Evolutionary conservation across 192 early-diverging fungal genomes (phyloP), one percentile per base, ranked within the genome.

Genomic region (Backusella australiensis): DNA sequence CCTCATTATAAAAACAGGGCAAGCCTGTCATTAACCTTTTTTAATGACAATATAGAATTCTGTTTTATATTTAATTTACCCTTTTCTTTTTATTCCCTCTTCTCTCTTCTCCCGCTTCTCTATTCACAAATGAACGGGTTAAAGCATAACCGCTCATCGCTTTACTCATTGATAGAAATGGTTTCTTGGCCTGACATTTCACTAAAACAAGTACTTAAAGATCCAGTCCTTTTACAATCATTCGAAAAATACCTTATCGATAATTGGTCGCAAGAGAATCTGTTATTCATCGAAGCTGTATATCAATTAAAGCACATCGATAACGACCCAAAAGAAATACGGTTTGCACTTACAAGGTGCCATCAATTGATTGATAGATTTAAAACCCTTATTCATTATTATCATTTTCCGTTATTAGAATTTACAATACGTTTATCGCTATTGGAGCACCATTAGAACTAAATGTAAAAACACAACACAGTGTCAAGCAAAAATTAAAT

Each of bases 251-350:
- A 56, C 36, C 72, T 78, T 23, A 35, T 34, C 6, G 23, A 67
- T 35, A 73, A 52, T 9, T 74, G 71, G 77, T 71, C 72, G 7
- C 81, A 82, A 35, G 78, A 82, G 26, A 76, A 82, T 42, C 38
- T 82, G 9, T 42, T 82, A 34, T 82, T 82, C n/a, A 69, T 82
- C 14, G 81, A 82, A 67, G 74, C 77, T 21, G 42, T 82, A 42
- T 42, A 63, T 15, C 78, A 82, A 66, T 39, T 82, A 67, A 59
- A 39, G 23, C 69, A 78, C n/a, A 75, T 74, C 52, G 34, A 41
- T 19, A 35, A 23, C 21, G 65, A 79, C 12, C 26, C 34, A 19
- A 35, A 70, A 15, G 34, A 41, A 38, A 68, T 82, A 6, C 67
- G 70, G 36, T 42, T 34, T 4, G 46, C 23, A 12, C 65, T 79